Conservation (phyloP, 2,329 filamentous ascomycete species). For the Escovopsis sp. region DNA sequence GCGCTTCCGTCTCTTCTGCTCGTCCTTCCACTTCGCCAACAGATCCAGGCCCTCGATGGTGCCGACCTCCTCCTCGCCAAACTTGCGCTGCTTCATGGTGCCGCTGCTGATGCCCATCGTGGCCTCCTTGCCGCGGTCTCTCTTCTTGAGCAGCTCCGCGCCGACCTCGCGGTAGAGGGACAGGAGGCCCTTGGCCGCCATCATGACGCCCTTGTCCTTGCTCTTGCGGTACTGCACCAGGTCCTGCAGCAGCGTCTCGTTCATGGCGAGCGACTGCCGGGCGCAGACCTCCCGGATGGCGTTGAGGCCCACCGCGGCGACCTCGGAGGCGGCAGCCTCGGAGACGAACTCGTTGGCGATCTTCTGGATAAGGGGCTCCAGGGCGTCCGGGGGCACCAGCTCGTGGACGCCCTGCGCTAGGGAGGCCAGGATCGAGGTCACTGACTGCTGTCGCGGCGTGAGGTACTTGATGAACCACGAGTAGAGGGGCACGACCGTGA, state of each 20-base stretch:
- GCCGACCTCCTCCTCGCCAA: constrained; percentile 66
- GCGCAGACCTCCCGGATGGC: constrained; percentile 89
- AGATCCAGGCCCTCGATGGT: constrained; percentile 87
- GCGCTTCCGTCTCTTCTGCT: constrained; percentile 63
- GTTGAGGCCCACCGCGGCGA: constrained; percentile 83
- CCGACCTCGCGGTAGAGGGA: constrained; percentile 85
- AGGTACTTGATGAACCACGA: constrained; percentile 93
- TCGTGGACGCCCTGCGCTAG: constrained; percentile 85
- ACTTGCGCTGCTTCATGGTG: constrained; percentile 60
- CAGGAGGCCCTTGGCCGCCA: constrained; percentile 87
- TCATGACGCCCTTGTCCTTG: constrained; percentile 98
- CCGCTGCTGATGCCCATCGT: constrained; percentile 67
- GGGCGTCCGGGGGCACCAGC: constrained; percentile 78
- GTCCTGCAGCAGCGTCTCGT: constrained; percentile 87
- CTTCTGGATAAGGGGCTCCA: constrained; percentile 84
- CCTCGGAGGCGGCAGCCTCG: constrained; percentile 80
- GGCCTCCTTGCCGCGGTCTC: constrained; percentile 83
- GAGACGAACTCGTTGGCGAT: constrained; percentile 98
- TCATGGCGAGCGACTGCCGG: constrained; percentile 90
- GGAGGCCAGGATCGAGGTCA: constrained; percentile 85
- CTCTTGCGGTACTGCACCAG: constrained; percentile 91
- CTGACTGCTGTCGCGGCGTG: constrained; percentile 72
- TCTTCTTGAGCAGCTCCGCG: constrained; percentile 75
- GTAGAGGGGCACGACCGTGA: constrained; percentile 81
- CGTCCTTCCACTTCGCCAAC: constrained; percentile 84